These are phyloP conservation scores for Syzygium syzygioides DNA, from an alignment of 441 rosid genomes.

Conservation along the genomic window DNA sequence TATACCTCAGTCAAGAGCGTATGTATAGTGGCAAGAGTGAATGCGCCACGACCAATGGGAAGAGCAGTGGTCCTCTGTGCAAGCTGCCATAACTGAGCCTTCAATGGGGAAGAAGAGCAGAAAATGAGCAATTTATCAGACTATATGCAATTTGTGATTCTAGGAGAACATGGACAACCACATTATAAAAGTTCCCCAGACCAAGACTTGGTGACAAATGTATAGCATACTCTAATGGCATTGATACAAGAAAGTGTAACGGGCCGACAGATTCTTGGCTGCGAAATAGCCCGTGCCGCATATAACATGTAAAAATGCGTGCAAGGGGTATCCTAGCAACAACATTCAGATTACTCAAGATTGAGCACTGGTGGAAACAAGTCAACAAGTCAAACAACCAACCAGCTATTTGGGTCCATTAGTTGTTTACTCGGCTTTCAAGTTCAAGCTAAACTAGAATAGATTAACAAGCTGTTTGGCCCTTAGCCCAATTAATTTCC, in stretches of 20 bases:
- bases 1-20: conserved; percentile 93
- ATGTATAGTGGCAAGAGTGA: conserved; percentile 88
- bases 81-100: conserved; percentile 98
- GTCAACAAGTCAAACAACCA: background rate
- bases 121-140: background rate
- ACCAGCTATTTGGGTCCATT: background rate
- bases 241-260: background rate
- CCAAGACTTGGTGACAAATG: background rate
- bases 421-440: background rate
- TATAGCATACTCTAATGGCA: background rate
- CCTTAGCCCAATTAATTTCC: background rate
- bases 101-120: conserved; percentile 15
- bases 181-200: background rate
- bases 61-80: conserved; percentile 99
- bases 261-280: too few relatives aligned
- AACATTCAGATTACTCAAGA: background rate
- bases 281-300: background rate
- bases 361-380: background rate
- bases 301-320: background rate
- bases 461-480: background rate
- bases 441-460: background rate
- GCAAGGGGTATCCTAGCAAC: background rate
- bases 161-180: background rate
- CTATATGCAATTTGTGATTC: background rate
- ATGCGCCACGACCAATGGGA: conserved; percentile 98